phyloP scores from a whole-genome alignment of 2,329 filamentous ascomycete species.

The Claviceps maximensis region DNA sequence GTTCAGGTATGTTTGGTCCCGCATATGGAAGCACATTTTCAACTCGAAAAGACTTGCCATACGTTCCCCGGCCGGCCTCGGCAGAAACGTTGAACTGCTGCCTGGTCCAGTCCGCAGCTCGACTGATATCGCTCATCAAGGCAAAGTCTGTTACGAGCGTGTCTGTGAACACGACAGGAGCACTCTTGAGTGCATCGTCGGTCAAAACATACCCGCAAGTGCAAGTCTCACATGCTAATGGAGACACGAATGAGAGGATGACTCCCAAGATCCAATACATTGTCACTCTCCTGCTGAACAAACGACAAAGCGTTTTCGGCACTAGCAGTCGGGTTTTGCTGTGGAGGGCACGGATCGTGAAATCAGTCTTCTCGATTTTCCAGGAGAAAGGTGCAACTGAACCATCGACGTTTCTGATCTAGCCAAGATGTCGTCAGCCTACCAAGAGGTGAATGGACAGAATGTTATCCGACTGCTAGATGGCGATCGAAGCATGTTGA shows the following conservation, averaged over 20 bases:
- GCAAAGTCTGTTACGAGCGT: constrained; percentile 60
- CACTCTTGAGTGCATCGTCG: constrained; percentile 23
- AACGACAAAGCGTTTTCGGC: not conserved
- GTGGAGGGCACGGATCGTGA: not conserved
- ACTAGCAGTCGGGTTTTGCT: not conserved
- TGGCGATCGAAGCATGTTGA: not conserved
- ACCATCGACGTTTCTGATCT: not conserved
- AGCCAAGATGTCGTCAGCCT: not conserved
- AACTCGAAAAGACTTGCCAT: constrained; percentile 48
- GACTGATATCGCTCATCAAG: constrained; percentile 33
- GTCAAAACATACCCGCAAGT: constrained; percentile 58
- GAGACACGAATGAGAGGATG: constrained; percentile 8
- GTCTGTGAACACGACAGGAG: constrained; percentile 48
- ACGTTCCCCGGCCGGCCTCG: constrained; percentile 45
- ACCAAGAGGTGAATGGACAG: not conserved
- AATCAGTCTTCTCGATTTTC: not conserved
- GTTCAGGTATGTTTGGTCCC: constrained; percentile 19
- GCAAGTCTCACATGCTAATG: constrained; percentile 32
- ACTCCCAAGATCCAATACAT: not conserved
- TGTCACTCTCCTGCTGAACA: not conserved
- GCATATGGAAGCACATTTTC: constrained; percentile 45
- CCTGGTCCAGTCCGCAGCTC: constrained; percentile 47
- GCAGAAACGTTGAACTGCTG: constrained; percentile 54
- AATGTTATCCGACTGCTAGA: not conserved
- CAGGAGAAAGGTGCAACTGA: not conserved